Evolutionary conservation across 805 yeast species (phyloP).

Genomic region (Ogataea pini): DNA sequence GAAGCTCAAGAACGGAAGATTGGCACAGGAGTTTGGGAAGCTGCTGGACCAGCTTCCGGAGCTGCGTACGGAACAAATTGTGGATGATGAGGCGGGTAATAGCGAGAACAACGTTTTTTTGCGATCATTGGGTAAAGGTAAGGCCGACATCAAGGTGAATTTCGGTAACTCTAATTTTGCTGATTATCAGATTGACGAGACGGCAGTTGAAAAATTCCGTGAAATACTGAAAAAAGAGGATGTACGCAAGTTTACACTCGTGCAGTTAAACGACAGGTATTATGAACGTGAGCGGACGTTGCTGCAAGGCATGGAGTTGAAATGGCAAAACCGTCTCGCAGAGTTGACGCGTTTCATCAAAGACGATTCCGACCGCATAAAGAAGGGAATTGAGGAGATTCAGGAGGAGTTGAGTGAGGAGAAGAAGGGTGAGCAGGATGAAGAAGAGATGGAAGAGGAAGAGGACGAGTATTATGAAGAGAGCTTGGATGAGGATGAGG

Average conservation of each 20-base stretch:
- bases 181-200: conserved; percentile 17
- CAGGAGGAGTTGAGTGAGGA: conserved; percentile 21
- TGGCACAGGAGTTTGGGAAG: conserved; percentile 18
- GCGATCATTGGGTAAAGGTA: conserved; percentile 15
- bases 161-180: conserved; percentile 15
- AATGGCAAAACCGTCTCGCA: conserved; percentile 32
- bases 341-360: conserved; percentile 25
- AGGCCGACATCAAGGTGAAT: conserved; percentile 13
- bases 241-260: conserved; percentile 30
- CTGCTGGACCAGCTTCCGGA: conserved; percentile 25
- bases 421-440: conserved; percentile 13
- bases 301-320: conserved; percentile 26
- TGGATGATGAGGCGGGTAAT: conserved; percentile 12
- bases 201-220: conserved; percentile 23
- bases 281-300: conserved; percentile 25
- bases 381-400: conserved; percentile 10
- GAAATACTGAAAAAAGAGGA: conserved; percentile 24
- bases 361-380: conserved; percentile 23
- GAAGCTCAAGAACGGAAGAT: conserved; percentile 19
- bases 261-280: conserved; percentile 29
- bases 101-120: conserved; percentile 14
- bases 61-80: conserved; percentile 16
- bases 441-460: conserved; percentile 18
- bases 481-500: conserved; percentile 15
- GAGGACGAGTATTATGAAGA: conserved; percentile 17